Percentiles rank a stretch among this genome's conserved stretches.
phyloP scores from a whole-genome alignment of 1,284 basidiomycete species.

The Heterobasidion irregulare region DNA sequence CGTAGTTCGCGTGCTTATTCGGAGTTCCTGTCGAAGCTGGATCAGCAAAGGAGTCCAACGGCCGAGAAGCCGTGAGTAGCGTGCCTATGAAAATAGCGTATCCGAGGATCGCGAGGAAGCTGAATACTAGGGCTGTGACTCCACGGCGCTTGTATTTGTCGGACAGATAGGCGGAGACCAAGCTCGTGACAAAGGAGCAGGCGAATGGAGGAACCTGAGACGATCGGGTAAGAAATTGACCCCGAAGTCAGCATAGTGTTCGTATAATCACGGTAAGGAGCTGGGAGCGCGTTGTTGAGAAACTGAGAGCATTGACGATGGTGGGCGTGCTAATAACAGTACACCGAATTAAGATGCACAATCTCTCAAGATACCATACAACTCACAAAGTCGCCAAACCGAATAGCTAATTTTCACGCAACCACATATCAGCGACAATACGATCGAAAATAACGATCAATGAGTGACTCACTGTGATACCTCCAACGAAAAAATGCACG shows the following conservation, averaged over 20 bases:
- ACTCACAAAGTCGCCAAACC: conserved; percentile 18
- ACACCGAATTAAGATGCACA: background rate
- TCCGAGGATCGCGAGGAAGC: conserved; percentile 30
- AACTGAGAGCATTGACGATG: conserved; percentile 26
- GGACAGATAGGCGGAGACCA: conserved; percentile 31
- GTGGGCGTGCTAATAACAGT: conserved; percentile 18
- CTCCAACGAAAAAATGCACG: conserved; percentile 16
- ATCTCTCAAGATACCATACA: background rate
- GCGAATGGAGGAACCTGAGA: conserved; percentile 11
- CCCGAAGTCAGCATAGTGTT: too few species aligned
- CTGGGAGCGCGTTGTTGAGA: conserved; percentile 21
- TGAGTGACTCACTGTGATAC: conserved; percentile 11
- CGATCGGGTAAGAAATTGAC: background rate
- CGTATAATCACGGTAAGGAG: conserved; percentile 19
- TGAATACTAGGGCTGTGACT: conserved; percentile 25
- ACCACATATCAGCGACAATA: background rate
- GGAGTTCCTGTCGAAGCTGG: conserved; percentile 15
- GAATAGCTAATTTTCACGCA: conserved; percentile 8
- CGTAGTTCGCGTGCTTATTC: conserved; percentile 34
- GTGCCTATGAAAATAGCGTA: conserved; percentile 40
- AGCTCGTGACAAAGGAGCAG: conserved; percentile 19
- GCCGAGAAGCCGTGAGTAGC: background rate
- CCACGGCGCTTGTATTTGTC: conserved; percentile 38
- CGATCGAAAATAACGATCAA: background rate
- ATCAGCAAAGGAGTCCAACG: background rate